Percentiles rank a stretch among this genome's conserved stretches.
These are phyloP conservation scores for Scutellaria barbata DNA, from an alignment of 257 asterid species.

Conservation along the genomic window DNA sequence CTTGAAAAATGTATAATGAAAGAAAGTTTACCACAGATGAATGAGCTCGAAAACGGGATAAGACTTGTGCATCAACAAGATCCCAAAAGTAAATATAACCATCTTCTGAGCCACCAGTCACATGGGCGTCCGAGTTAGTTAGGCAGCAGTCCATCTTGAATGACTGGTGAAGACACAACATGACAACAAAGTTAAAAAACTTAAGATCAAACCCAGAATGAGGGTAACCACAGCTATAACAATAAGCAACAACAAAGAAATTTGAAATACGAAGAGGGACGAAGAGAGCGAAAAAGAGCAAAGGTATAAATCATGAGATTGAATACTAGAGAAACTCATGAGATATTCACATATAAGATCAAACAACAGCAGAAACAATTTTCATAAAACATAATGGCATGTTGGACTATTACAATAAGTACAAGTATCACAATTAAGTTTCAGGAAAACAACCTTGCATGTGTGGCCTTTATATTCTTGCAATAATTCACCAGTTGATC, in stretches of 20 bases:
- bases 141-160: slow-evolving; percentile 95
- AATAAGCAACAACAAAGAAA: slow-evolving; percentile 4
- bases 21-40: slow-evolving; percentile 74
- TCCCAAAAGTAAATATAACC: slow-evolving; percentile 93
- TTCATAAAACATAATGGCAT: background rate
- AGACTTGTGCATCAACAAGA: slow-evolving; percentile 84
- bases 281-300: background rate
- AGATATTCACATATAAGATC: background rate
- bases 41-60: slow-evolving; percentile 80
- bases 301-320: background rate
- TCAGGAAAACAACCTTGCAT: slow-evolving; percentile 71
- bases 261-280: slow-evolving; percentile 4
- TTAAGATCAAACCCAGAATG: slow-evolving; percentile 3
- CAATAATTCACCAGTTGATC: slow-evolving; percentile 81
- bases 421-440: slow-evolving; percentile 17
- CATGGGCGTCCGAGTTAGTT: slow-evolving; percentile 89
- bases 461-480: slow-evolving; percentile 96
- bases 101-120: slow-evolving; percentile 94
- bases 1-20: background rate
- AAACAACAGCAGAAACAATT: background rate
- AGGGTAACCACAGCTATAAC: background rate
- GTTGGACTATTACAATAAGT: slow-evolving; percentile 19
- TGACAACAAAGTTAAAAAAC: slow-evolving; percentile 16
- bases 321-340: background rate
- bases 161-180: slow-evolving; percentile 49